A percentile compares a stretch with the other conserved stretches of the same genome.
Conservation (phyloP, 305 asterid species). For the Fraxinus dipetala region DNA sequence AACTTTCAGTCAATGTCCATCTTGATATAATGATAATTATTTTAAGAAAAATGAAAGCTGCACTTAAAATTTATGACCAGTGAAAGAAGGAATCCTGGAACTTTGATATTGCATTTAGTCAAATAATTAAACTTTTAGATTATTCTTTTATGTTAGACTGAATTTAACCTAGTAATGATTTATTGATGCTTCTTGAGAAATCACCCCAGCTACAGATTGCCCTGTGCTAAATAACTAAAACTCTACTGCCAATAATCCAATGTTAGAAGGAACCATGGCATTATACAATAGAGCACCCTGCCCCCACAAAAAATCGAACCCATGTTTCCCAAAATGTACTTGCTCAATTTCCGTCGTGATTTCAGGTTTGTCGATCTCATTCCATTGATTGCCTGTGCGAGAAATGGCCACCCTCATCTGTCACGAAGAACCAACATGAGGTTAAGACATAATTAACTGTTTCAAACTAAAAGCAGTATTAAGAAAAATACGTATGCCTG, state of each 20-base stretch:
- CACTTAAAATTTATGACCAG: not conserved
- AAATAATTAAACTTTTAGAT: not conserved
- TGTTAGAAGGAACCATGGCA: conserved; percentile 25
- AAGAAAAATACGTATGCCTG: not conserved
- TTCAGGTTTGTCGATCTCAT: conserved; percentile 29
- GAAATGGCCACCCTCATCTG: conserved; percentile 48
- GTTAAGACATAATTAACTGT: not conserved
- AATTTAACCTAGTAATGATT: not conserved
- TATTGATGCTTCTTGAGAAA: not conserved
- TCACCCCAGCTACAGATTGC: not conserved
- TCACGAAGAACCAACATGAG: not conserved
- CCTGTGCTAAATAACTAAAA: conserved; percentile 26
- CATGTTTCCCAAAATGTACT: conserved; percentile 22
- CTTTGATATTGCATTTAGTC: not conserved
- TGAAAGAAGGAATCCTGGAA: not conserved
- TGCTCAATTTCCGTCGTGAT: conserved; percentile 11
- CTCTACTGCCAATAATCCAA: conserved; percentile 19
- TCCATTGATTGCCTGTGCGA: conserved; percentile 42
- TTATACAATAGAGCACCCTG: conserved; percentile 35
- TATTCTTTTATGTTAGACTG: not conserved
- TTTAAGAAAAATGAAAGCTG: not conserved
- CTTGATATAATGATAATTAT: not conserved
- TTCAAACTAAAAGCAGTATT: not conserved
- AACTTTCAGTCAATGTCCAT: not conserved
- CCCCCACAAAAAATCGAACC: not conserved